Evolutionary conservation across 2,329 filamentous ascomycete genomes (phyloP).

Genomic region (Podosphaera fusca): DNA sequence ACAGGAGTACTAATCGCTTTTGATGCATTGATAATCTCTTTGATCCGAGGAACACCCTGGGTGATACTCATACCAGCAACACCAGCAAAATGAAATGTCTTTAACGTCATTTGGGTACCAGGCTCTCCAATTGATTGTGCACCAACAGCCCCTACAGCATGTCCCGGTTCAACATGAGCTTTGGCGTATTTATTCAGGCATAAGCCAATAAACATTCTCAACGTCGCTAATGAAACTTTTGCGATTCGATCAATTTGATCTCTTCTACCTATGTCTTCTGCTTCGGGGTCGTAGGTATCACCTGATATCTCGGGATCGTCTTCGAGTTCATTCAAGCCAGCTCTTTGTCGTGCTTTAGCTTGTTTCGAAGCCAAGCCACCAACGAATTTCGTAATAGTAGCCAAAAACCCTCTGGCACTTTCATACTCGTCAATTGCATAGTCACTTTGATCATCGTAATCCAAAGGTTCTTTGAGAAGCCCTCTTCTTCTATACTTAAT

Average conservation of each 20-base stretch:
- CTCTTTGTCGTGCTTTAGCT: constrained; percentile 25
- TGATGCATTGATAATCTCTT: constrained; percentile 98
- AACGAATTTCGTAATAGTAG: constrained; percentile 54
- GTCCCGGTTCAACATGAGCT: constrained; percentile 79
- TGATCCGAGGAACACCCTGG: constrained; percentile 96
- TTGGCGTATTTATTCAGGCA: constrained; percentile 80
- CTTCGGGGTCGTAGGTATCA: constrained; percentile 12
- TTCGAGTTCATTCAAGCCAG: constrained; percentile 25
- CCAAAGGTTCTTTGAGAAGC: constrained; percentile 38
- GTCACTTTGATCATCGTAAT: constrained; percentile 47
- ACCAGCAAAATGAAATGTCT: constrained; percentile 99
- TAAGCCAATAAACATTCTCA: constrained; percentile 53
- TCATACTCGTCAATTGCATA: constrained; percentile 57
- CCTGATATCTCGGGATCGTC: constrained; percentile 15
- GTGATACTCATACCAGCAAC: constrained; percentile 99
- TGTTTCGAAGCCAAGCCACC: constrained; percentile 38
- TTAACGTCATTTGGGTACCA: constrained; percentile 96
- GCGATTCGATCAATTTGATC: constrained; percentile 41
- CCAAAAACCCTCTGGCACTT: constrained; percentile 59
- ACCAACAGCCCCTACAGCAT: constrained; percentile 86
- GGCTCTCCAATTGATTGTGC: constrained; percentile 97
- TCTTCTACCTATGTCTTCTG: constrained; percentile 12
- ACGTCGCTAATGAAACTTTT: constrained; percentile 56
- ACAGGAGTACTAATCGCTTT: constrained; percentile 85
- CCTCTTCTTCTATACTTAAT: constrained; percentile 36